A percentile compares a stretch with the other conserved stretches of the same genome.
These are phyloP conservation scores for Beauveria bassiana DNA, from an alignment of 2,329 filamentous ascomycete species.

Conservation along the genomic window DNA sequence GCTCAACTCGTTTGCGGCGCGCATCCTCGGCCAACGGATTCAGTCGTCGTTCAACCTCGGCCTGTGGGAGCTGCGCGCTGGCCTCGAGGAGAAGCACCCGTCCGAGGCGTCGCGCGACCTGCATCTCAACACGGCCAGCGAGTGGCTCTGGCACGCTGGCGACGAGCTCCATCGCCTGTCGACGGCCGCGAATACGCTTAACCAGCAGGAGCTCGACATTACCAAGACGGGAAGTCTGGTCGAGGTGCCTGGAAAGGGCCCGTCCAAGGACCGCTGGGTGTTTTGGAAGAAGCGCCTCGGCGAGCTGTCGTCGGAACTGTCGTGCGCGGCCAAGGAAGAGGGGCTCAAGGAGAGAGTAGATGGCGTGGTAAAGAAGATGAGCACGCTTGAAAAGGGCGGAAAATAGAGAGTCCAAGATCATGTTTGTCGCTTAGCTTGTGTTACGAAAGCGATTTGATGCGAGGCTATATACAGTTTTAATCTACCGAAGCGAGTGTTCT, in stretches of 20 bases:
- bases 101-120: constrained; percentile 2
- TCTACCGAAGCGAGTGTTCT: not conserved
- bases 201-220: constrained; percentile 15
- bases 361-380: constrained; percentile 17
- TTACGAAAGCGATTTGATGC: not conserved
- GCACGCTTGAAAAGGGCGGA: constrained; percentile 14
- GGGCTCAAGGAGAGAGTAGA: constrained; percentile 17
- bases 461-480: not conserved
- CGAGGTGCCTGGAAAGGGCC: constrained; percentile 13
- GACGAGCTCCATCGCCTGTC: constrained; percentile 16
- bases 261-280: constrained; percentile 21
- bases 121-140: constrained; percentile 13
- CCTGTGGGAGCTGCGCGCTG: constrained; percentile 23
- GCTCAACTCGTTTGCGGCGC: constrained; percentile 27
- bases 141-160: constrained; percentile 26
- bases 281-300: constrained; percentile 24
- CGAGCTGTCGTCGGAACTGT: constrained; percentile 15
- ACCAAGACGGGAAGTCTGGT: constrained; percentile 17
- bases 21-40: constrained; percentile 19
- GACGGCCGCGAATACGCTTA: constrained; percentile 12
- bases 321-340: constrained; percentile 11
- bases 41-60: constrained; percentile 21
- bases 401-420: not conserved
- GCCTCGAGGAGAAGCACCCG: constrained; percentile 21
- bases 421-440: too few relatives aligned